Percentiles rank a stretch among this genome's conserved stretches.
phyloP scores from a whole-genome alignment of 2,329 filamentous ascomycete species.

The Penicillium frequentans region DNA sequence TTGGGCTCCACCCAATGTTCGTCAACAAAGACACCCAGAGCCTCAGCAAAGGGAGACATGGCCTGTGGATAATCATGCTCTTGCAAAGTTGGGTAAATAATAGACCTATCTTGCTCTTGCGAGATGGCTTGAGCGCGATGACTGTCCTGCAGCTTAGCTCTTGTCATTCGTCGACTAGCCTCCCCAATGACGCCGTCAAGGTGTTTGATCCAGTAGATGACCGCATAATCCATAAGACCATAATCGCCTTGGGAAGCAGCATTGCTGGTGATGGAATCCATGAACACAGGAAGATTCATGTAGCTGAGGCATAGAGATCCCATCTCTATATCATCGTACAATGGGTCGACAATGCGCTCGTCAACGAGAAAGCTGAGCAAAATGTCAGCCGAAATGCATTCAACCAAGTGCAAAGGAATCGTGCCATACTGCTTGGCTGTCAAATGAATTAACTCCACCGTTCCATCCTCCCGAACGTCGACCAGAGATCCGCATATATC shows the following conservation, averaged over 20 bases:
- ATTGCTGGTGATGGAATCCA: neutral
- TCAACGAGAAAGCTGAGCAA: constrained; percentile 1
- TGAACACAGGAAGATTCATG: neutral
- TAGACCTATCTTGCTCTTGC: neutral
- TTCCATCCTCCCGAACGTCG: neutral
- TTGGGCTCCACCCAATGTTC: constrained; percentile 1
- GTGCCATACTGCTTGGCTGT: neutral
- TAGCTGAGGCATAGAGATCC: constrained; percentile 1
- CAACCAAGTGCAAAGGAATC: too few relatives aligned
- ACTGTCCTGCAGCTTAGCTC: neutral
- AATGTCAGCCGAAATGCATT: neutral
- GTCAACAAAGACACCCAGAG: neutral
- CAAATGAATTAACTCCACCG: constrained; percentile 1
- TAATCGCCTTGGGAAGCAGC: neutral
- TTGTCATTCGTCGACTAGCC: neutral
- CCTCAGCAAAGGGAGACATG: neutral
- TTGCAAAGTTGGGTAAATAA: neutral
- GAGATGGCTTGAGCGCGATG: neutral
- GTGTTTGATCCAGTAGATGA: constrained; percentile 1
- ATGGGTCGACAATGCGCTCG: neutral
- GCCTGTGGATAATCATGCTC: neutral
- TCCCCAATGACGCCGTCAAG: neutral
- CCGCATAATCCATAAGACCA: constrained; percentile 2
- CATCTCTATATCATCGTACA: neutral
- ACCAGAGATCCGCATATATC: constrained; percentile 2